Conservation (phyloP, 176 grass and related monocot species). For the Bromus sterilis region DNA sequence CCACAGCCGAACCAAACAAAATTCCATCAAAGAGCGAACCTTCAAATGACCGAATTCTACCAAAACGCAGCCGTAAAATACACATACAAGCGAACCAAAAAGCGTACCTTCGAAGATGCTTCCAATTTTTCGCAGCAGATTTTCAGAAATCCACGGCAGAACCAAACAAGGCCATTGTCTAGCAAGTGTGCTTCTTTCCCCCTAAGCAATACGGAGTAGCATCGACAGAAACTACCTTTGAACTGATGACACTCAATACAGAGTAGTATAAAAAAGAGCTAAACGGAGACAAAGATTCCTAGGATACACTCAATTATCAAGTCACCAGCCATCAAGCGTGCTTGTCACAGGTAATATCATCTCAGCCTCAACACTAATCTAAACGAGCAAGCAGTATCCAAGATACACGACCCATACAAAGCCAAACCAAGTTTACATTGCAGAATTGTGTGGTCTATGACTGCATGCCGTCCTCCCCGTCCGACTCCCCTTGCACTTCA, state of each 20-base stretch:
- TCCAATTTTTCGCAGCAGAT: no score
- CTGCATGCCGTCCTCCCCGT: conserved; percentile 55
- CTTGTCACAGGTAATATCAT: neutral
- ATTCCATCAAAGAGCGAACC: no score
- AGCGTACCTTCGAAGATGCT: no score
- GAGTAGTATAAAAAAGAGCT: neutral
- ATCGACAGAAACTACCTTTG: neutral
- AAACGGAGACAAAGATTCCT: neutral
- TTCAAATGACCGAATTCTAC: no score
- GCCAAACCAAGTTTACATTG: neutral
- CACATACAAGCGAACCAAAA: no score
- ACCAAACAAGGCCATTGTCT: no score
- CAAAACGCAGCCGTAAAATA: no score
- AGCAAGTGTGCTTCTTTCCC: no score
- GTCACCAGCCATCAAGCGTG: neutral
- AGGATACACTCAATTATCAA: neutral
- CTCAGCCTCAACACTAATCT: neutral
- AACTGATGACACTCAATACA: neutral
- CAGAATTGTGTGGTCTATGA: neutral
- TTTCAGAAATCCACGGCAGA: no score
- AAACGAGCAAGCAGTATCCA: neutral
- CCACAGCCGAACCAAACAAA: no score
- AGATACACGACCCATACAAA: neutral
- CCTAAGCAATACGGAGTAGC: no score
- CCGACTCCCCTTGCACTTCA: conserved; percentile 49